Base-by-base conservation (phyloP, 495 filamentous ascomycete species). In the Penicillium pulvis region DNA sequence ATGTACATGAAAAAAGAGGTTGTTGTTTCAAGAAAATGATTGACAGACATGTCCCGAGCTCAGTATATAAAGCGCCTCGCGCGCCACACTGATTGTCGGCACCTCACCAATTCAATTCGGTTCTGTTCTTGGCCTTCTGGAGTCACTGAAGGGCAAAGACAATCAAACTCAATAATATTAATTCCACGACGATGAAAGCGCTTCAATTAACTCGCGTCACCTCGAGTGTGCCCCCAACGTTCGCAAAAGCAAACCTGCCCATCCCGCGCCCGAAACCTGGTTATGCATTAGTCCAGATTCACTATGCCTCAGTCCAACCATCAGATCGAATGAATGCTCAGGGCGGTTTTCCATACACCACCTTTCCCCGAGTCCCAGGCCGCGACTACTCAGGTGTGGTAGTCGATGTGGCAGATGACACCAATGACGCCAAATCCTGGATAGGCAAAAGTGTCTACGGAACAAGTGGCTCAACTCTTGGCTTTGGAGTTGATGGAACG, bases 321-420 rank as follows among this genome's bases (percentile, higher is more conserved):
- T 71, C 70, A 44, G 75, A 79, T 59, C 59, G 75, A 26, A 54
- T 79, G 9, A 77, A 80, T 51, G 60, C 65, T 9, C 64, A 72
- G 56, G 75, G 73, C 12, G 30, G 47, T 4, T 79, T 79, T 57
- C 65, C 65, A 51, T 62, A 52, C 47, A 79, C 72, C 35, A 79
- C 58, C 2, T 75, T 60, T 45, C 76, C 76, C 2, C 71, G 75
- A 28, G 53, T 77, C 16, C 74, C 75, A 11, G 78, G 78, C 12
- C 75, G 75, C 17, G 72, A 75, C 54, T 70, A 62, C 46, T 61
- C 58, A 28, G 64, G 64, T 5, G 42, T 35, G 11, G 64, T 67
- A 9, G 3, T 63, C 6, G 62, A 58, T 31, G 53, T 61, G 11
- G 33, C 52, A 17, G 58, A 46, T 8, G 42, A 31, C 14, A 42